Base-by-base conservation (phyloP, 257 asterid genomes). In the Solanum sparsipilum region DNA sequence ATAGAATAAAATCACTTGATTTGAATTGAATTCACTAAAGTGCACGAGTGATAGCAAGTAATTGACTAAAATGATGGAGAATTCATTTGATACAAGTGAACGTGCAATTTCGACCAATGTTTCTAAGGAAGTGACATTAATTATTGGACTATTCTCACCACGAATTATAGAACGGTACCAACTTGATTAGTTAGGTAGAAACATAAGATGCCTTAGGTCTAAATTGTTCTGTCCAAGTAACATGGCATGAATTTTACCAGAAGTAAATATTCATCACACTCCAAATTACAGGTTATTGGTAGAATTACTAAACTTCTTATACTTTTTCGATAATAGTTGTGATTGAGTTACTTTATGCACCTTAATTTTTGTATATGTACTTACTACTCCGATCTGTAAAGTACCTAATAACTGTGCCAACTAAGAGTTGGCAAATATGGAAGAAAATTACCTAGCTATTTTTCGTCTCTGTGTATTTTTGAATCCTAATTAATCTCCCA, bases 181-280 rank as follows among this genome's bases (percentile, higher is more conserved):
- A 48, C 70, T 46, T 46, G 85, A 21, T 44, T 41, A 34, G 85
- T 46, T 82, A 46, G 85, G 85, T 88, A 88, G 73, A 46, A 35
- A 84, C 70, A 70, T 44, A 84, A 88, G 90, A 88, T 90, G 90
- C 85, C 89, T 60, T 2, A 70, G 52, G 48, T 60, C 25, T 74
- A 84, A 88, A 29, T 81, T 70, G 84, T 83, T 89, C 8, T 9
- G 34, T 88, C 58, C 35, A 63, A 82, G 52, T 81, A 27, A 46
- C 36, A 81, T 31, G 29, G 41, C 68, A 81, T 29, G 11, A 2
- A 16, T 81, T 46, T 44, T 29, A 71, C 78, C 36, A 81, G 21
- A 27, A 81, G 56, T 44, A 44, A 79, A 15, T 15, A 15, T 79
- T 79, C 85, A 79, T 70, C 76, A 70, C 75, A 29, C 76, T 67